Percentiles rank a stretch among this genome's conserved stretches.
Conservation (phyloP, 1,284 basidiomycete genomes). For the Leccinum variabile region DNA sequence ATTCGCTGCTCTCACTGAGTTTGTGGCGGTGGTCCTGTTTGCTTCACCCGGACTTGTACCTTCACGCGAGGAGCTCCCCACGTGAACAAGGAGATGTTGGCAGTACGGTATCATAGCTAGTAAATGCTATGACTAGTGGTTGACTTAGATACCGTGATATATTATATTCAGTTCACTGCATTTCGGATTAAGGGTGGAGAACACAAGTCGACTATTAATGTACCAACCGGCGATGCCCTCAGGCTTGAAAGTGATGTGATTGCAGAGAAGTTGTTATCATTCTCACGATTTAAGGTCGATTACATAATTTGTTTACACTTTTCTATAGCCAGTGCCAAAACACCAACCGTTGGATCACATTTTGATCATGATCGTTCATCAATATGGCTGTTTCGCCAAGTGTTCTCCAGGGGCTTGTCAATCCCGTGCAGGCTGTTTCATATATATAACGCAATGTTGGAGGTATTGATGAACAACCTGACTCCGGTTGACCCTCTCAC, state of each 20-base stretch:
- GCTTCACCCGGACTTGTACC: constrained; percentile 46
- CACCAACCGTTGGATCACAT: constrained; percentile 1
- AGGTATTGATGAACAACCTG: background rate
- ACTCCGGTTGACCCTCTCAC: constrained; percentile 16
- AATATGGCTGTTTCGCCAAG: constrained; percentile 8
- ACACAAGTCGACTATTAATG: no score
- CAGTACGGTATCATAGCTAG: background rate
- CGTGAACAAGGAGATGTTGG: constrained; percentile 11
- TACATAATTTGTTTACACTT: no score
- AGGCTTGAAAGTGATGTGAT: no score
- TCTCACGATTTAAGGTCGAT: no score
- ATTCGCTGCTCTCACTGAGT: constrained; percentile 44
- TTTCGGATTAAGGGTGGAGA: background rate
- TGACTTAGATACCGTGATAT: background rate
- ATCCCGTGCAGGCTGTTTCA: background rate
- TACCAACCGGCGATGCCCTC: no score
- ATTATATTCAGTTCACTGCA: background rate
- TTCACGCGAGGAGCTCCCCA: constrained; percentile 29
- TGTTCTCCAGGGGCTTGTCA: constrained; percentile 1
- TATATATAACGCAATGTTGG: constrained; percentile 14
- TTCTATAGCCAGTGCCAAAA: background rate
- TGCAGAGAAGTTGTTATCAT: no score
- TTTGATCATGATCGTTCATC: constrained; percentile 7
- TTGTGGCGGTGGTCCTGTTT: constrained; percentile 43
- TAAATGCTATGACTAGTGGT: background rate